A percentile compares a stretch with the other conserved stretches of the same genome.
Evolutionary conservation across 1,139 yeast species (phyloP).

Genomic region (Arxiozyma heterogenica): DNA sequence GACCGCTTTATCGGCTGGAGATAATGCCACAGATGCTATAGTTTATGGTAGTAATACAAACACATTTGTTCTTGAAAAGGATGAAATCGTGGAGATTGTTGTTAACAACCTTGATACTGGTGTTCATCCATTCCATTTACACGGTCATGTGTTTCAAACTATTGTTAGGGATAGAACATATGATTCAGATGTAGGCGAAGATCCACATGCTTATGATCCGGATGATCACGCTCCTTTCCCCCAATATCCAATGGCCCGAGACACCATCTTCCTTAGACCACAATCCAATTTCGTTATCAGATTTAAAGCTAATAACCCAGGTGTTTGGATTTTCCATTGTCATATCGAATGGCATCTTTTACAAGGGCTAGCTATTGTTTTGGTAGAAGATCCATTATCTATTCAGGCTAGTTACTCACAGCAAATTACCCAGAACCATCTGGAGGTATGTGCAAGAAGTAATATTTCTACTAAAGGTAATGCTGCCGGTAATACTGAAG

Average conservation of each 20-base stretch:
- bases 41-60: constrained; percentile 79
- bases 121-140: constrained; percentile 82
- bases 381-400: constrained; percentile 65
- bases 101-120: constrained; percentile 68
- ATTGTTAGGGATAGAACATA: constrained; percentile 45
- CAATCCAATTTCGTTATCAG: constrained; percentile 64
- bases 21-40: constrained; percentile 42
- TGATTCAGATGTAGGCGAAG: constrained; percentile 38
- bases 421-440: constrained; percentile 47
- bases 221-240: constrained; percentile 48
- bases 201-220: constrained; percentile 43
- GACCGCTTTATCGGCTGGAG: constrained; percentile 67
- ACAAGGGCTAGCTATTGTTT: constrained; percentile 71
- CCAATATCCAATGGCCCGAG: constrained; percentile 60
- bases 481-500: constrained; percentile 69
- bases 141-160: constrained; percentile 71
- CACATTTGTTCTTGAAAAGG: constrained; percentile 58
- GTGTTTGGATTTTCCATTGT: constrained; percentile 91
- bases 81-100: constrained; percentile 58
- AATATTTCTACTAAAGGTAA: constrained; percentile 54
- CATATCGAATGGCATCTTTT: constrained; percentile 91
- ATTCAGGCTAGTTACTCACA: constrained; percentile 45
- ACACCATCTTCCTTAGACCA: constrained; percentile 55
- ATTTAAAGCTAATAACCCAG: constrained; percentile 76
- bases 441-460: constrained; percentile 47